Evolutionary conservation across 2,329 filamentous ascomycete genomes (phyloP), one percentile per base, ranked within the genome.

Genomic region (Rhynchosporium secalis): DNA sequence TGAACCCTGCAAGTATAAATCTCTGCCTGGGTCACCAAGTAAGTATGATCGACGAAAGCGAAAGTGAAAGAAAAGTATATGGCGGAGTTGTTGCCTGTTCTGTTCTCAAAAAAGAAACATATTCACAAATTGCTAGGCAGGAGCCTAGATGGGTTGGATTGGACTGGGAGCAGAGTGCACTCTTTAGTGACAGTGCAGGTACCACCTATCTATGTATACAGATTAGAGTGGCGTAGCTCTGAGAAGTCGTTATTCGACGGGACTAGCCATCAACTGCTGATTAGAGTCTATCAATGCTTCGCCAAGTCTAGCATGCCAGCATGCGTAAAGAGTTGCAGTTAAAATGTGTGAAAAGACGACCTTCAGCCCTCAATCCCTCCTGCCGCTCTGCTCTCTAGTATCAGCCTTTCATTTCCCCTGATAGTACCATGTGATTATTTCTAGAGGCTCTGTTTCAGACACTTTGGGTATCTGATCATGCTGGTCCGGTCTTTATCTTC

Each of bases 1-100:
- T 9, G 9, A 20, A 13, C 33, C 51, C 51, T 54, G 51, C 20
- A 40, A 41, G 36, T 54, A 54, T n/a, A 26, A 20, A 38, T n/a
- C 49, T 20, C 20, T 20, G 20, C 20, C 38, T 54, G 51, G 51
- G 33, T 54, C 51, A 54, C 51, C 51, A 33, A 54, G 49, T 52
- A 52, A n/a, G 51, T 2, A 54, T 36, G n/a, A 52, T 38, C 33
- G 7, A 38, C n/a, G 31, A 41, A n/a, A 41, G 26, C 20, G n/a
- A 54, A 28, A 54, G 51, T 33, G n/a, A 54, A 26, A 40, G 6
- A 12, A 13, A 28, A 54, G 33, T 26, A 12, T 12, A 4, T 2
- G 26, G 51, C 15, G 38, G 9, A n/a, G 8, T 46, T 46, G 5
- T 12, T 56, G 40, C 13, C 43, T 33, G 40, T 36, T 36, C 33